These are phyloP conservation scores for Tuber borchii DNA, from an alignment of 495 filamentous ascomycete genomes.

Conservation along the genomic window DNA sequence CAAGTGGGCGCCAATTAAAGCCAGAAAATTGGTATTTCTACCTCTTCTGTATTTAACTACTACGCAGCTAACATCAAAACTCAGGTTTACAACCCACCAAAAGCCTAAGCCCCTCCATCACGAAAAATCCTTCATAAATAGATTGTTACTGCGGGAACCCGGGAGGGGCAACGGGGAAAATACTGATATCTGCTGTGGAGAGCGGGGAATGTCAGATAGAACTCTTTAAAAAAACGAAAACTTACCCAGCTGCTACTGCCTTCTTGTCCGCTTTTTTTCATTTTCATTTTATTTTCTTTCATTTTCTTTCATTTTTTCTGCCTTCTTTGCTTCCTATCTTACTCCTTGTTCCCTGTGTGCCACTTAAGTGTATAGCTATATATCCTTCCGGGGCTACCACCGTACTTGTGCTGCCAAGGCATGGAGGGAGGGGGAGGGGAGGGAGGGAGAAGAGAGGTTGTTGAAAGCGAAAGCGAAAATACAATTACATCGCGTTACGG, in stretches of 20 bases:
- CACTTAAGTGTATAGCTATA: neutral
- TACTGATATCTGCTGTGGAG: neutral
- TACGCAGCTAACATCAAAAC: constrained; percentile 10
- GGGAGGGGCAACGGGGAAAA: neutral
- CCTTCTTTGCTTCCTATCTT: neutral
- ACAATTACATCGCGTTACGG: neutral
- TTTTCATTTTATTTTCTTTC: neutral
- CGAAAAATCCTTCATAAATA: neutral
- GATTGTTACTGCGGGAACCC: neutral
- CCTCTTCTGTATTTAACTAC: neutral
- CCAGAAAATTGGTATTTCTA: constrained; percentile 61
- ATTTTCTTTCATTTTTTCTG: neutral
- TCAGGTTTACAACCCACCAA: constrained; percentile 39
- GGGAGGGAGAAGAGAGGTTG: neutral
- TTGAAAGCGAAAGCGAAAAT: neutral
- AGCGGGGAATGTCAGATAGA: constrained; percentile 5
- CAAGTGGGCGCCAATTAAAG: constrained; percentile 95
- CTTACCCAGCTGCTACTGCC: neutral
- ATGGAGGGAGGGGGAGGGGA: neutral
- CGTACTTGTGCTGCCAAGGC: neutral
- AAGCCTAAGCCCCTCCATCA: constrained; percentile 16
- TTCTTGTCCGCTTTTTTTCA: neutral
- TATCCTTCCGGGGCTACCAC: neutral
- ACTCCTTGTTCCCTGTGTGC: neutral
- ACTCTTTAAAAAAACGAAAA: neutral